Conservation (phyloP, 495 filamentous ascomycete genomes). For the Talaromyces trachyspermus region DNA sequence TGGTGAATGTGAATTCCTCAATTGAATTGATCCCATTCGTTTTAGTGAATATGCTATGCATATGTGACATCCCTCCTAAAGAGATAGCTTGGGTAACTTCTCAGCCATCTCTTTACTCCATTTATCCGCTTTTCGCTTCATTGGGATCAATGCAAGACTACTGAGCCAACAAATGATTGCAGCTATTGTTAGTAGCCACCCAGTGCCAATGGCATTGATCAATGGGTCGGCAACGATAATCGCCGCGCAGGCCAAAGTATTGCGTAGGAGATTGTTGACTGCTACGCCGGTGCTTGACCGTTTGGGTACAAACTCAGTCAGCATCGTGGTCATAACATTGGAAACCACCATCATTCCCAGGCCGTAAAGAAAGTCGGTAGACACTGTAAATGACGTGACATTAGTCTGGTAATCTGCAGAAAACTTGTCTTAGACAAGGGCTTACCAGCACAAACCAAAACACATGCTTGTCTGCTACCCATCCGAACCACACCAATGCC, state of each 20-base stretch:
- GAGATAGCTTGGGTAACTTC: no score
- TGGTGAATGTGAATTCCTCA: no score
- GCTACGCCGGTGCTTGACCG: conserved; percentile 57
- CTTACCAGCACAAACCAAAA: conserved; percentile 1
- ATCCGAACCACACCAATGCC: conserved; percentile 11
- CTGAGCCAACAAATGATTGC: conserved; percentile 46
- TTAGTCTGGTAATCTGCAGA: background rate
- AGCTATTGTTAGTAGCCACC: conserved; percentile 62
- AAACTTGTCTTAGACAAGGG: background rate
- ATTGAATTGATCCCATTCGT: no score
- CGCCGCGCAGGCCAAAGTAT: conserved; percentile 59
- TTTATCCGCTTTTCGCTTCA: conserved; percentile 9
- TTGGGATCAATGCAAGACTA: conserved; percentile 16
- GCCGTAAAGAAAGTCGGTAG: conserved; percentile 66
- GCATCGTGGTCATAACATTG: conserved; percentile 50
- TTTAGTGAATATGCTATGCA: no score
- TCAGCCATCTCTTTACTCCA: conserved; percentile 6
- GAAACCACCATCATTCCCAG: conserved; percentile 65
- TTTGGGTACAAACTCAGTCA: conserved; percentile 68
- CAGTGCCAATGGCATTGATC: conserved; percentile 58
- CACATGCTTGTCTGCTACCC: conserved; percentile 5
- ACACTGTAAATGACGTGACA: background rate
- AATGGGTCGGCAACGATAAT: conserved; percentile 54
- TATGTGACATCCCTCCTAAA: no score
- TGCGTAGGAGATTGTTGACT: conserved; percentile 65